Evolutionary conservation across 805 yeast species (phyloP).

Genomic region (Vanderwaltozyma tropicalis): DNA sequence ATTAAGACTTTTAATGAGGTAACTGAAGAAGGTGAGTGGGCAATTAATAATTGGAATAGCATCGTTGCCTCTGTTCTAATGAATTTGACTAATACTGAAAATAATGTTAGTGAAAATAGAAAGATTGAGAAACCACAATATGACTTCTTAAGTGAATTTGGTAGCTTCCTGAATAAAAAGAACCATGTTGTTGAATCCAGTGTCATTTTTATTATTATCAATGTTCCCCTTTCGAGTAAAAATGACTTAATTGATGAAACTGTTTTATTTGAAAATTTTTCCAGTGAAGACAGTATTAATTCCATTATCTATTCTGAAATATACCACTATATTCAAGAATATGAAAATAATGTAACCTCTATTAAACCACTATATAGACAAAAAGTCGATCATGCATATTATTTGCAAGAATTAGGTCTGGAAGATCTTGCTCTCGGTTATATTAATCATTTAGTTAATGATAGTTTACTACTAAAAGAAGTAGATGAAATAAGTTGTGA

Average conservation of each 20-base stretch:
- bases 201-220: background rate
- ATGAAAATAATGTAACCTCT: background rate
- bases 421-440: conserved; percentile 35
- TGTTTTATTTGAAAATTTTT: background rate
- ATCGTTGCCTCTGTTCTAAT: conserved; percentile 33
- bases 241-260: background rate
- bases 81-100: conserved; percentile 14
- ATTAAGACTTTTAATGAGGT: conserved; percentile 38
- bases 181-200: background rate
- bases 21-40: conserved; percentile 36
- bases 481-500: too few relatives aligned
- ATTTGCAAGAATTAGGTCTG: conserved; percentile 30
- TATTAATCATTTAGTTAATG: background rate
- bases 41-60: conserved; percentile 41
- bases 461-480: too few relatives aligned
- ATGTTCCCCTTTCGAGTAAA: background rate
- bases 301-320: background rate
- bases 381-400: background rate
- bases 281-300: background rate
- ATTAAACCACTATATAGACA: background rate
- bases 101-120: background rate
- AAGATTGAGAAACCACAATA: background rate
- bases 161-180: background rate
- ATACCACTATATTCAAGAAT: background rate
- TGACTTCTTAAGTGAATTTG: background rate